Evolutionary conservation across 805 yeast genomes (phyloP), one percentile per base, ranked within the genome.

Genomic region (Metschnikowia santaceciliae): DNA sequence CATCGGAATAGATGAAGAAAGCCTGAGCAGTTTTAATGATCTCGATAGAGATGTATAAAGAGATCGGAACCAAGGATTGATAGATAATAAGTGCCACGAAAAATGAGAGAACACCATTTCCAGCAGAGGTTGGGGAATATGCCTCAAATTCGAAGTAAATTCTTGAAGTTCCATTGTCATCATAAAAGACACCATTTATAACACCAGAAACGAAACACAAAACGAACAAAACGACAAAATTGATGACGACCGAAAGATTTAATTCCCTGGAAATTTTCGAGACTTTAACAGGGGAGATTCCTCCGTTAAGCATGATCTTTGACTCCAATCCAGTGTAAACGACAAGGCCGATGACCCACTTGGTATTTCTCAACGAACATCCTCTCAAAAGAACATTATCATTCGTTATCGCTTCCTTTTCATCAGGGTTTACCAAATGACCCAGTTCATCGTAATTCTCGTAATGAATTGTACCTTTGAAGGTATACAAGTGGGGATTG

Each of bases 1-100:
- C 81, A 67, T 88, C 95, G 3, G 89, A 83, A 60, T 82, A 85
- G 49, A 88, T 88, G 72, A 88, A 88, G 55, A 76, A 86, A 0
- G 92, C 92, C 62, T 88, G 95, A 0, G 87, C 84, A 0, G 94
- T 84, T 63, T 87, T 87, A 64, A 88, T 84, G 60, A 88, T 85
- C 71, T 88, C 95, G 58, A 88, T 80, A 51, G 94, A 84, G 54
- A 88, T 86, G 67, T 88, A 88, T 54, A 88, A 74, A 0, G 95
- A 88, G 55, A 88, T 88, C 1, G 96, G 96, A 49, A 88, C 90
- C 71, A 88, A 74, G 0, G 91, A 82, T 67, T 85, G 91, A 64
- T 86, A 88, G 37, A 88, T 71, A 56, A 86, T 88, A 53, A 88
- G 73, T 3, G 90, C 84, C 30, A 87, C 94, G 64, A 86, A 86